Conservation (phyloP, 768 basidiomycete genomes). For the Tubosaeta sp. region DNA sequence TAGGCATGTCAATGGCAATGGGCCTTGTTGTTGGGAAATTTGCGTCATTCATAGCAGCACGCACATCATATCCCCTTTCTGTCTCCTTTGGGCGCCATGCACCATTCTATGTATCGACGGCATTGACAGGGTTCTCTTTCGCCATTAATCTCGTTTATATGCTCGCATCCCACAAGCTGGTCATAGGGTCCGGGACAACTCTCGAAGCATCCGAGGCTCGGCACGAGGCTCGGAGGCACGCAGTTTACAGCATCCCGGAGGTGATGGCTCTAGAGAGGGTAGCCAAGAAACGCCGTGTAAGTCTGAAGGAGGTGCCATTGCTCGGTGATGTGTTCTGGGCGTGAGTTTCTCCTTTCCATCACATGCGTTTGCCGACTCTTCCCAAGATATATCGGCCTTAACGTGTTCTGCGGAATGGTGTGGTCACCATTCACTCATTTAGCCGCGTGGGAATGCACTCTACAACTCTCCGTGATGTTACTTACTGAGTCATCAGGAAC, state of each 20-base stretch:
- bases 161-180: conserved; percentile 57
- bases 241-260: conserved; percentile 46
- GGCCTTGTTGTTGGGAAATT: conserved; percentile 80
- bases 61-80: conserved; percentile 73
- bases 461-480: neutral
- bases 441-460: conserved; percentile 50
- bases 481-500: conserved; percentile 43
- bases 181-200: conserved; percentile 55
- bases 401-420: conserved; percentile 69
- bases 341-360: conserved; percentile 35
- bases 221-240: conserved; percentile 48
- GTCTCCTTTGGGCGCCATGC: conserved; percentile 62
- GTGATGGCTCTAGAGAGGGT: conserved; percentile 61
- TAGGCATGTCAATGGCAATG: conserved; percentile 76
- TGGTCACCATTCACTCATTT: conserved; percentile 80
- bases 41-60: conserved; percentile 70
- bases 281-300: conserved; percentile 60
- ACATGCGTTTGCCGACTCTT: conserved; percentile 2
- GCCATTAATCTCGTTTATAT: conserved; percentile 67
- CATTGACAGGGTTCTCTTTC: conserved; percentile 63
- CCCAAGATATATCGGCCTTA: conserved; percentile 66
- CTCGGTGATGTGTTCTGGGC: conserved; percentile 79
- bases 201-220: conserved; percentile 61
- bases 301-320: conserved; percentile 54
- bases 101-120: conserved; percentile 68